A percentile compares a stretch with the other conserved stretches of the same genome.
These are phyloP conservation scores for Spirogloea muscicola DNA, from an alignment of 139 green algal genomes.

Conservation along the genomic window DNA sequence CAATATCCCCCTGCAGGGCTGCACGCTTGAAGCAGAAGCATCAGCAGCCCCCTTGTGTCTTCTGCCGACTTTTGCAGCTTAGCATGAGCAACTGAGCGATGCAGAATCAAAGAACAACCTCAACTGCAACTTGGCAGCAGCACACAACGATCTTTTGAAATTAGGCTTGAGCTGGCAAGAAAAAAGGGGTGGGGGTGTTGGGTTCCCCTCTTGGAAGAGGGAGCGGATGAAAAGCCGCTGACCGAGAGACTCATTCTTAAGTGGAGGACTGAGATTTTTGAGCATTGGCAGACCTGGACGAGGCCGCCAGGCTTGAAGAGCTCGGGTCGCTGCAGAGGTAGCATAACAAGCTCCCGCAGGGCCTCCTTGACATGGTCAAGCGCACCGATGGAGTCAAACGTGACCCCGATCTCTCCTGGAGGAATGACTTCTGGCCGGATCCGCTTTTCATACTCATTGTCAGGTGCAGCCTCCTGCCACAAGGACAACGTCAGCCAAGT, in stretches of 20 bases:
- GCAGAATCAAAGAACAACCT: too few relatives aligned
- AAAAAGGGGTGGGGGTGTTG: too few relatives aligned
- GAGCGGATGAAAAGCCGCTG: too few relatives aligned
- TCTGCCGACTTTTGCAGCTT: too few relatives aligned
- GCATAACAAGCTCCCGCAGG: constrained; percentile 66
- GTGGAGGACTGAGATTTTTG: too few relatives aligned
- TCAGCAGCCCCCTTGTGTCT: too few relatives aligned
- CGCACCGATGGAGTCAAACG: constrained; percentile 58
- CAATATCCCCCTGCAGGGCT: constrained; percentile 63
- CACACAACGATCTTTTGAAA: too few relatives aligned
- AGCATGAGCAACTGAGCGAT: too few relatives aligned
- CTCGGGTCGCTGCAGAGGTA: constrained; percentile 68
- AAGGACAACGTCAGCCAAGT: neutral
- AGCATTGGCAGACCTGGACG: constrained; percentile 27
- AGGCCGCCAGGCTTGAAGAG: constrained; percentile 64
- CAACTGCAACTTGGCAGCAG: too few relatives aligned
- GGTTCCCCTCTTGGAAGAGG: too few relatives aligned
- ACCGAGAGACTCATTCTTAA: too few relatives aligned
- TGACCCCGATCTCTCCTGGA: constrained; percentile 48
- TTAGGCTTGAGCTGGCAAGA: too few relatives aligned
- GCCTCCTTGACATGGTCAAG: constrained; percentile 58
- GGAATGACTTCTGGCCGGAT: constrained; percentile 59
- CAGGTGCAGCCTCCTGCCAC: constrained; percentile 39
- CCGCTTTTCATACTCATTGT: constrained; percentile 64
- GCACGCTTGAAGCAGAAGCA: constrained; percentile 1